Base-by-base conservation (phyloP, 345 rosid species). In the Diplotaxis tenuifolia region DNA sequence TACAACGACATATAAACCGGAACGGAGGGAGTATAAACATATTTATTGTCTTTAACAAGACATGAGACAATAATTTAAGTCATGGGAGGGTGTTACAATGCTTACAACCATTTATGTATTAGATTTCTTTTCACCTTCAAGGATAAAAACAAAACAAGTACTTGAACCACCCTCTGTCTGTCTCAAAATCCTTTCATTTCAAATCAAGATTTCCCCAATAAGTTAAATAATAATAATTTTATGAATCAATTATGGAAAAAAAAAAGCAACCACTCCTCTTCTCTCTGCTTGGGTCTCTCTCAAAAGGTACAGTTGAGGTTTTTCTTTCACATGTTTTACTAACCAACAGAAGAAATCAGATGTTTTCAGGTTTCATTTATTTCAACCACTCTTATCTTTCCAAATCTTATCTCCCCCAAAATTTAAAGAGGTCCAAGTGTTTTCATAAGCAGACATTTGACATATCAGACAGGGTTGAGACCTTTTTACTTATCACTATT, bases 291-390 rank as follows among this genome's bases (percentile, higher is more conserved):
- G 68, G 62, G 52, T 74, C 67, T 50, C 67, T 50, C 78, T 61
- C 57, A 61, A 52, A 75, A 75, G 63, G 68, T 68, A 75, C 68
- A 68, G 54, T 34, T 50, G 67, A 58, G 60, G 72, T 58, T 66
- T n/a, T 58, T 74, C 72, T 68, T 52, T 75, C 78, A 75, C 78
- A 75, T 75, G 78, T 61, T 61, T 68, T 25, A 68, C 56, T 67
- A 68, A 68, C 78, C 55, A 45, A 52, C 78, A 67, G 62, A 52
- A 67, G 78, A 68, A 60, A 68, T 68, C 63, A 75, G 68, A 75
- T 52, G 62, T 52, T 67, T n/a, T 75, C 78, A 61, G 63, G 68
- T 36, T 59, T 65, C 67, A 31, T 67, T 74, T 9, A 59, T 67
- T n/a, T 22, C 62, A 74, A 31, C 72, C 67, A 74, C 68, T 67